phyloP scores from a whole-genome alignment of 164 flowering plant species.

The Piper betle region DNA sequence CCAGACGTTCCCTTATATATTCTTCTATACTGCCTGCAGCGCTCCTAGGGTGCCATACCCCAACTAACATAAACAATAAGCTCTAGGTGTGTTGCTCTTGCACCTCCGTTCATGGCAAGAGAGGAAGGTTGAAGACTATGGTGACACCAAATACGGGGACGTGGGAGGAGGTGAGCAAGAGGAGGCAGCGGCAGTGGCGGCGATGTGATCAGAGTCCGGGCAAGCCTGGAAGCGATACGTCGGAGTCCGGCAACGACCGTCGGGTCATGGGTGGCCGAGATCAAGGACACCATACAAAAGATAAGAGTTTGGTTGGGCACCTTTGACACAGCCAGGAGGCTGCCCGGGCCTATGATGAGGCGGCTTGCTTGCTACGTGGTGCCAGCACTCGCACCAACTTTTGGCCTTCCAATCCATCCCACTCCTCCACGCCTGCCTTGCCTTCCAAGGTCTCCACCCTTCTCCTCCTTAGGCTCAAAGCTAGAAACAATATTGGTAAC shows the following conservation, averaged over 20 bases:
- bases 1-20: conserved; percentile 1
- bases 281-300: conserved; percentile 41
- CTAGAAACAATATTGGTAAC: conserved; percentile 17
- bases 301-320: conserved; percentile 44
- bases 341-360: conserved; percentile 43
- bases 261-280: conserved; percentile 47
- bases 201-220: conserved; percentile 9
- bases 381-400: conserved; percentile 39
- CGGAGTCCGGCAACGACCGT: conserved; percentile 40
- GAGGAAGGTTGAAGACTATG: conserved; percentile 13
- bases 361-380: conserved; percentile 40
- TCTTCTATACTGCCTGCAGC: background rate
- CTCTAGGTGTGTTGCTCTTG: too few species aligned
- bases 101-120: conserved; percentile 10
- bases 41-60: background rate
- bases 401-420: conserved; percentile 23
- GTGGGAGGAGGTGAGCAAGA: conserved; percentile 25
- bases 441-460: conserved; percentile 30
- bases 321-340: conserved; percentile 38
- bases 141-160: conserved; percentile 1
- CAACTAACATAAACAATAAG: too few species aligned
- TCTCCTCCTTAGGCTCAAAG: conserved; percentile 32
- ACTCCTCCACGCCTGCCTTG: conserved; percentile 24
- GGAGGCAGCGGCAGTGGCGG: conserved; percentile 13
- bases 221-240: conserved; percentile 26